Base-by-base conservation (phyloP, 768 basidiomycete species). In the Amanita muscaria region DNA sequence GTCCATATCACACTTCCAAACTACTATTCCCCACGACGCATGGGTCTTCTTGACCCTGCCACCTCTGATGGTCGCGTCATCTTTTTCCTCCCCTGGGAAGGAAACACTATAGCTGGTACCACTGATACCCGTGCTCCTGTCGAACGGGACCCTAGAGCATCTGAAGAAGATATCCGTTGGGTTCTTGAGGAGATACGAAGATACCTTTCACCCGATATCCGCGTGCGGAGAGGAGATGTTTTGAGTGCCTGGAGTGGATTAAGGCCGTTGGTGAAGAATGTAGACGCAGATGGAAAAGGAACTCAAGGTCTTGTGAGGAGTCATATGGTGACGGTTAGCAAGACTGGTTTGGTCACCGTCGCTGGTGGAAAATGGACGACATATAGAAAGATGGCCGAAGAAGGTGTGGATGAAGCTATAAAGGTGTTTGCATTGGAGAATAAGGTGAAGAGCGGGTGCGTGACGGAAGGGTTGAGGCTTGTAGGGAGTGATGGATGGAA, bases 341-440 rank as follows among this genome's bases (percentile, higher is more conserved):
- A 76, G 37, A 79, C 79, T 49, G 91, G 92, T 14, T 67, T 99
- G 54, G 64, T 99, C 49, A 97, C 93, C 22, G 91, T 97, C 54
- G 91, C 89, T 2, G 94, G 94, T 14, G 94, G 94, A 4, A 99
- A 99, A 64, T 99, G 94, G 94, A 99, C 94, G 48, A 97, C 94
- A 38, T 99, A 97, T 67, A 71, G 88, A 39, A 83, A 81, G 24
- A 96, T 98, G 94, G 91, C 94, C 18, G 75, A 91, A 67, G 94
- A 98, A 68, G 86, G 91, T 0, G 83, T 97, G 35, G 87, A 97
- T 62, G 69, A 73, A 48, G 93, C 94, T 9, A 72, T 97, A 48
- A 75, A 85, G 61, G 75, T 75, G 31, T 96, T 88, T 66, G 71
- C 66, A 22, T 66, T 98, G 44, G 66, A 76, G 56, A 65, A 66